A percentile compares a stretch with the other conserved stretches of the same genome.
These are phyloP conservation scores for Picea abies DNA, from an alignment of 83 land plant genomes.

Conservation along the genomic window DNA sequence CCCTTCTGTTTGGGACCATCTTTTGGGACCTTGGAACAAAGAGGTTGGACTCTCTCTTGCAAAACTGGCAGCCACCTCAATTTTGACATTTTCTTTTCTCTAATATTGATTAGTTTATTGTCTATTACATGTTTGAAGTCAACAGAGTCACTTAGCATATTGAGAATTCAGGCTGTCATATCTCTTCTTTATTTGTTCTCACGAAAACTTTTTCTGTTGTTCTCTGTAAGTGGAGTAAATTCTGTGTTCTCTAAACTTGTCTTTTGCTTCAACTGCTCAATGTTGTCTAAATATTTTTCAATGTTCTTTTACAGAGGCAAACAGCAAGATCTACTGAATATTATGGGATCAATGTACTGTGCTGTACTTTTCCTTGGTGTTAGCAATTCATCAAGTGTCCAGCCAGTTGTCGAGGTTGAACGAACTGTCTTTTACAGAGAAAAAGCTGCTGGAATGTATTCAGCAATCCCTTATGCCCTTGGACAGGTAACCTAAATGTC, in stretches of 20 bases:
- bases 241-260: not conserved
- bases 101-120: not conserved
- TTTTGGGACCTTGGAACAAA: too few relatives aligned
- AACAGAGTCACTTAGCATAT: not conserved
- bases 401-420: too few relatives aligned
- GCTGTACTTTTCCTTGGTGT: slow-evolving; percentile 19
- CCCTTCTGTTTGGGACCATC: too few relatives aligned
- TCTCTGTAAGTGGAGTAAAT: not conserved
- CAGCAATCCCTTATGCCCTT: slow-evolving; percentile 41
- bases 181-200: not conserved
- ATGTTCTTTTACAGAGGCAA: not conserved
- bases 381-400: not conserved
- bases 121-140: not conserved
- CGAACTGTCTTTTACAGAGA: too few relatives aligned
- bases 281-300: not conserved
- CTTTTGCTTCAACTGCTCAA: not conserved
- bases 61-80: not conserved
- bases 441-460: too few relatives aligned
- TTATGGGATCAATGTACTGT: not conserved
- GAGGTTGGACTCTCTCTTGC: too few relatives aligned
- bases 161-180: not conserved
- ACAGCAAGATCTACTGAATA: too few relatives aligned
- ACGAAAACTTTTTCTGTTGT: not conserved
- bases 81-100: not conserved
- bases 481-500: slow-evolving; percentile 30